Conservation (phyloP, 352 stramenopile species). For the Blastocystis sp. region DNA sequence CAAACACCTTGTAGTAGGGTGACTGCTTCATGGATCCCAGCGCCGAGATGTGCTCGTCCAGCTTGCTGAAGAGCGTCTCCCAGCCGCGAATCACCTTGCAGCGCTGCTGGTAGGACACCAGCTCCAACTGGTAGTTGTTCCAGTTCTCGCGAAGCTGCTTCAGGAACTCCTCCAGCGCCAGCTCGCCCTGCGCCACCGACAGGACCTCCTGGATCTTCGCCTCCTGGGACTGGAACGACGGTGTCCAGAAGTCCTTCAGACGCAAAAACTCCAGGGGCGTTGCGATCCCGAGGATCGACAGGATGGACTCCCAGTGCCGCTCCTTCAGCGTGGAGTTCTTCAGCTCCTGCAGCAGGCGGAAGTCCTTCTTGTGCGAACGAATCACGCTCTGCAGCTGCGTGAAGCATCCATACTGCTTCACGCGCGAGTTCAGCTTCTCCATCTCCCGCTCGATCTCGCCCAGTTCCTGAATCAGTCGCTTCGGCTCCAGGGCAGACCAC, state of each 20-base stretch:
- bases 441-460: conserved; percentile 90
- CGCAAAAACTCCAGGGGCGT: conserved; percentile 85
- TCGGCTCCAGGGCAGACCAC: conserved; percentile 81
- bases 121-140: conserved; percentile 75
- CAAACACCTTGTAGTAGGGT: conserved; percentile 94
- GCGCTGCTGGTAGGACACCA: conserved; percentile 81
- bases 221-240: conserved; percentile 77
- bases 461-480: conserved; percentile 85
- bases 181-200: conserved; percentile 92
- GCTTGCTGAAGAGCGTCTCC: conserved; percentile 94
- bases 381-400: conserved; percentile 82
- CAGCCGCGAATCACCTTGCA: conserved; percentile 93
- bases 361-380: conserved; percentile 79
- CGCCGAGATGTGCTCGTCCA: conserved; percentile 98
- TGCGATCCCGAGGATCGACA: conserved; percentile 81
- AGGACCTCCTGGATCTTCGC: conserved; percentile 90
- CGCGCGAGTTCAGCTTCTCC: conserved; percentile 81
- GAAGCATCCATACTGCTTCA: conserved; percentile 94
- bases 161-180: conserved; percentile 96
- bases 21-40: conserved; percentile 95
- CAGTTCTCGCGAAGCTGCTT: conserved; percentile 80
- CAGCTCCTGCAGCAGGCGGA: conserved; percentile 85
- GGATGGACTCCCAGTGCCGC: conserved; percentile 93
- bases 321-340: conserved; percentile 96
- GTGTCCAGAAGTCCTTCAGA: conserved; percentile 90